phyloP scores from a whole-genome alignment of 345 rosid species.

The Brassica incana region DNA sequence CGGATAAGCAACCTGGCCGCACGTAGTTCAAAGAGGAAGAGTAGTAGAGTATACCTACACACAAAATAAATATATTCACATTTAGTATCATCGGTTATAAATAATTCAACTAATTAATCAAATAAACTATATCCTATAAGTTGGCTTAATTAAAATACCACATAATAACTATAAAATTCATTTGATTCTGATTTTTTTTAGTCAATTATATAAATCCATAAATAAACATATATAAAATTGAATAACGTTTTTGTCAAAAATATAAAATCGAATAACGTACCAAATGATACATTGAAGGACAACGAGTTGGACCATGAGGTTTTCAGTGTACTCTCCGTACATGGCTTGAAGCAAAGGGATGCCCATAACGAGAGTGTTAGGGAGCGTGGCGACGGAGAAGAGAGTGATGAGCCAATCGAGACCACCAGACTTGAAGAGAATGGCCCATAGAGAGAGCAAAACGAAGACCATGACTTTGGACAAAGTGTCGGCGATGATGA shows the following conservation, averaged over 20 bases:
- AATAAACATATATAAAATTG: slow-evolving; percentile 42
- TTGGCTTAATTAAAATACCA: neutral
- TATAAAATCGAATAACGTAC: slow-evolving; percentile 47
- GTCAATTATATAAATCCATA: neutral
- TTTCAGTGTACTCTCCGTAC: slow-evolving; percentile 52
- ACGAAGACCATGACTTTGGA: slow-evolving; percentile 46
- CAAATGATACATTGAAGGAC: slow-evolving; percentile 57
- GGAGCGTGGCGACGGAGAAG: slow-evolving; percentile 51
- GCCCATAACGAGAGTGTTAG: slow-evolving; percentile 63
- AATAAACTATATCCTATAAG: neutral
- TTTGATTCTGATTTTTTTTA: neutral
- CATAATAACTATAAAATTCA: neutral
- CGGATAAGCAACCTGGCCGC: slow-evolving; percentile 50
- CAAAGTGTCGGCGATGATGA: slow-evolving; percentile 53
- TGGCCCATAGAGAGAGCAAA: slow-evolving; percentile 46
- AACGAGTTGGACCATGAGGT: slow-evolving; percentile 54
- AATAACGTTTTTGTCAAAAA: slow-evolving; percentile 37
- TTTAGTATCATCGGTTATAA: slow-evolving; percentile 7
- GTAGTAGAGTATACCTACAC: slow-evolving; percentile 47
- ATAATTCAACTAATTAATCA: slow-evolving; percentile 13
- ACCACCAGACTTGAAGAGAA: slow-evolving; percentile 37
- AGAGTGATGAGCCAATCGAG: slow-evolving; percentile 60
- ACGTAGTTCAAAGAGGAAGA: slow-evolving; percentile 53
- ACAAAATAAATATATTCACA: neutral
- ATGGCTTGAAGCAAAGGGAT: slow-evolving; percentile 57